Percentiles rank a stretch among this genome's conserved stretches.
These are phyloP conservation scores for Buxus sempervirens DNA, from an alignment of 164 flowering plant genomes.

Conservation along the genomic window DNA sequence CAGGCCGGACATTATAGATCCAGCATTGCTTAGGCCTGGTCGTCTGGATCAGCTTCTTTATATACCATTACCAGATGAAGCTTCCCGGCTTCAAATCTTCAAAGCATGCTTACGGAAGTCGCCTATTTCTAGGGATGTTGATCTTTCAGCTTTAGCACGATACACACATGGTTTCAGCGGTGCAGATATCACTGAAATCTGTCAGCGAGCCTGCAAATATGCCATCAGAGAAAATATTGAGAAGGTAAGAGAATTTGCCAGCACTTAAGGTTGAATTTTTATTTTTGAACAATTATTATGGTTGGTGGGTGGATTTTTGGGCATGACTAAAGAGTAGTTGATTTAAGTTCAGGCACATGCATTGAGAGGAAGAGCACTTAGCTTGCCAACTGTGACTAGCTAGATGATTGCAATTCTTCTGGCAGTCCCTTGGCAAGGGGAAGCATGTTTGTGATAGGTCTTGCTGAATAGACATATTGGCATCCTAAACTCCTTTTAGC, in stretches of 20 bases:
- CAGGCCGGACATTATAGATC: conserved; percentile 68
- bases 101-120: conserved; percentile 60
- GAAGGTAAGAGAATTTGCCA: conserved; percentile 33
- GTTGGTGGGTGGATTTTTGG: neutral
- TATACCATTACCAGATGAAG: conserved; percentile 68
- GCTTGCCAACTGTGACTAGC: neutral
- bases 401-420: no score
- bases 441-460: no score
- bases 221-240: conserved; percentile 68
- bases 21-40: conserved; percentile 68
- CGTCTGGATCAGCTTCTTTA: conserved; percentile 65
- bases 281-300: neutral
- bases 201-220: conserved; percentile 69
- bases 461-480: no score
- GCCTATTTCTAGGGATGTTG: conserved; percentile 51
- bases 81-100: conserved; percentile 58
- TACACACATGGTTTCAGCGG: conserved; percentile 66
- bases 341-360: neutral
- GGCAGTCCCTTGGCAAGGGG: no score
- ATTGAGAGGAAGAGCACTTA: no score
- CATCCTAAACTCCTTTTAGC: no score
- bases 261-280: neutral
- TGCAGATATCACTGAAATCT: conserved; percentile 67
- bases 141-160: conserved; percentile 46
- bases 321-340: neutral